phyloP scores from a whole-genome alignment of 208 protist genomes.

The Leishmania lainsoni region DNA sequence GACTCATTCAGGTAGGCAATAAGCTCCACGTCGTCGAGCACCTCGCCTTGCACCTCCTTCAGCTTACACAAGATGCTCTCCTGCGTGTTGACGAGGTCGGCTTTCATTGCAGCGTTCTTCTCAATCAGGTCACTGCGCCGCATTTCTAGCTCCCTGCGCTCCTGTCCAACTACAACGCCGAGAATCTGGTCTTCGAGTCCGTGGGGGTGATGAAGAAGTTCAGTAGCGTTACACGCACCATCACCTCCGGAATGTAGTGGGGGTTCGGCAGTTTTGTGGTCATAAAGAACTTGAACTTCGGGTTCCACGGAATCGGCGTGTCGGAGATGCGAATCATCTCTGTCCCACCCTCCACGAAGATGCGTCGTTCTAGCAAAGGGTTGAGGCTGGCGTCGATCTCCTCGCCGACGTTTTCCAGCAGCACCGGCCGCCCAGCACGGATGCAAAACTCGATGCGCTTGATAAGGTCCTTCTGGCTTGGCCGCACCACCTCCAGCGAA shows the following conservation, averaged over 20 bases:
- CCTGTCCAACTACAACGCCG: conserved; percentile 96
- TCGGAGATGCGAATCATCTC: conserved; percentile 98
- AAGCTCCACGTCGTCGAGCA: conserved; percentile 97
- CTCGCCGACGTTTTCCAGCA: conserved; percentile 97
- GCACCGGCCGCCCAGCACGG: conserved; percentile 92
- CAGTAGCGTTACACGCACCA: conserved; percentile 97
- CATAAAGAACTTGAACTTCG: conserved; percentile 98
- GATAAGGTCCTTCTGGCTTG: conserved; percentile 94
- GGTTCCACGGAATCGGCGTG: conserved; percentile 94
- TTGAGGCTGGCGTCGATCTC: conserved; percentile 96
- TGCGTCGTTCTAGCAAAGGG: conserved; percentile 95
- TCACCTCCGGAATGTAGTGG: conserved; percentile 97
- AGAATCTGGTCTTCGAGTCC: conserved; percentile 99
- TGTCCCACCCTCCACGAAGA: conserved; percentile 93
- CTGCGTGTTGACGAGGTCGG: conserved; percentile 96
- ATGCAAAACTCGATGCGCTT: conserved; percentile 96
- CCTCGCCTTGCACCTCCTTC: conserved; percentile 94
- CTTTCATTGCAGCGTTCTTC: conserved; percentile 96
- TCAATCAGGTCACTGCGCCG: conserved; percentile 95
- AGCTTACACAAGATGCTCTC: conserved; percentile 96
- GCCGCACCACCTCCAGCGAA: conserved; percentile 96
- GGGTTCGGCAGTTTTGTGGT: conserved; percentile 98
- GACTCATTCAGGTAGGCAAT: conserved; percentile 97
- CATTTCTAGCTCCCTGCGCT: conserved; percentile 97
- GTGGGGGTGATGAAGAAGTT: conserved; percentile 99